phyloP scores from a whole-genome alignment of 2,329 filamentous ascomycete species.

The Aspergillus novofumigatus region DNA sequence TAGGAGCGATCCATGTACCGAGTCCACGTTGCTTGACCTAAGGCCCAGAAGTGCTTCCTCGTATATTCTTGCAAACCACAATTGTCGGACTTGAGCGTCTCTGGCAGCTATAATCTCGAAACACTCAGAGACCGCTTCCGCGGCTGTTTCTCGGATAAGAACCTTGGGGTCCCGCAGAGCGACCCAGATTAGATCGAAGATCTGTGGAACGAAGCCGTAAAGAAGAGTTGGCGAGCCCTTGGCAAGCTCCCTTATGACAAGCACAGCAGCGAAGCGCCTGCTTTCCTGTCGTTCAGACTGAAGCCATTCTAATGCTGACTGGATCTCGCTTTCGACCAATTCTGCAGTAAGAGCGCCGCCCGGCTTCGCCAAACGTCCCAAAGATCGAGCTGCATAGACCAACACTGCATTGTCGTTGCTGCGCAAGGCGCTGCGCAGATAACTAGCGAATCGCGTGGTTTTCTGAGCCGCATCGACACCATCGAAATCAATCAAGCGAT shows the following conservation, averaged over 20 bases:
- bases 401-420: constrained; percentile 90
- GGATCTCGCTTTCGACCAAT: constrained; percentile 93
- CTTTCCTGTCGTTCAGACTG: constrained; percentile 93
- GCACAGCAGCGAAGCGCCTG: constrained; percentile 84
- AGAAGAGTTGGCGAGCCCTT: constrained; percentile 91
- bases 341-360: constrained; percentile 93
- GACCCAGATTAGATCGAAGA: constrained; percentile 95
- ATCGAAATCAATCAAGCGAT: constrained; percentile 92
- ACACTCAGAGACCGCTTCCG: constrained; percentile 88
- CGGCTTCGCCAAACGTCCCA: constrained; percentile 86
- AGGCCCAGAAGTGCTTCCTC: constrained; percentile 78
- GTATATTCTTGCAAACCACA: constrained; percentile 89
- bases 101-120: constrained; percentile 93
- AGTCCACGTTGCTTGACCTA: constrained; percentile 75
- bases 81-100: constrained; percentile 79
- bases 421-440: constrained; percentile 79
- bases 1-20: constrained; percentile 87
- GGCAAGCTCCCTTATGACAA: constrained; percentile 85
- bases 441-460: constrained; percentile 89
- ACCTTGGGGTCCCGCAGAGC: constrained; percentile 85
- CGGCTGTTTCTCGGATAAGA: constrained; percentile 85
- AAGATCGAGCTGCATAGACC: constrained; percentile 80
- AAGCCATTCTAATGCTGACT: constrained; percentile 93
- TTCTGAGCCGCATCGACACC: constrained; percentile 90
- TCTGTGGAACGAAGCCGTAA: constrained; percentile 90